Evolutionary conservation across 176 grass and related monocot species (phyloP).

Genomic region (Hordeum vulgare): DNA sequence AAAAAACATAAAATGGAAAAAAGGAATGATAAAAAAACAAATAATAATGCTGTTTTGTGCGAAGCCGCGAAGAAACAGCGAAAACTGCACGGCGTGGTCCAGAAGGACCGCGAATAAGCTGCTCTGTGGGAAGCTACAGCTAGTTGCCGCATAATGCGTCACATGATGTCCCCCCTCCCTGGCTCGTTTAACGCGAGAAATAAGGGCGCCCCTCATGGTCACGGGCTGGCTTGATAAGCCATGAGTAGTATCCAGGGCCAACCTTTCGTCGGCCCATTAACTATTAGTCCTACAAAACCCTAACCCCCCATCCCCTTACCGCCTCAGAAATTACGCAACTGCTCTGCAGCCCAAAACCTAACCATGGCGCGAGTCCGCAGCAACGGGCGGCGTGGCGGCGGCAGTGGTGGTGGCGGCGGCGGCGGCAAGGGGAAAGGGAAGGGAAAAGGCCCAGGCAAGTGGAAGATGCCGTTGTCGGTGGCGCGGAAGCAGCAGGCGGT

Average conservation of each 20-base stretch:
- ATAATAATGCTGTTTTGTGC: no score
- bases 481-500: slow-evolving; percentile 57
- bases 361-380: not conserved
- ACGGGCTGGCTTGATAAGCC: no score
- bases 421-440: slow-evolving; percentile 2
- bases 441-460: not conserved
- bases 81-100: no score
- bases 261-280: not conserved
- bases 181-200: no score
- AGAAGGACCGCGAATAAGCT: no score
- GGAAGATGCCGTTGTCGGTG: slow-evolving; percentile 33
- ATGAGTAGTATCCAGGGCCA: not conserved
- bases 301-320: not conserved
- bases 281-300: not conserved
- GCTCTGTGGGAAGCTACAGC: no score
- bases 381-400: slow-evolving; percentile 14
- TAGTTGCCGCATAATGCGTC: no score
- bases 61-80: no score
- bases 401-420: slow-evolving; percentile 11
- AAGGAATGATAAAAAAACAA: no score
- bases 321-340: not conserved
- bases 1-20: no score
- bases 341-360: not conserved
- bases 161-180: no score
- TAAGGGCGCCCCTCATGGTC: no score